Evolutionary conservation across 192 early-diverging fungal species (phyloP).

Genomic region (Coemansia sp.): DNA sequence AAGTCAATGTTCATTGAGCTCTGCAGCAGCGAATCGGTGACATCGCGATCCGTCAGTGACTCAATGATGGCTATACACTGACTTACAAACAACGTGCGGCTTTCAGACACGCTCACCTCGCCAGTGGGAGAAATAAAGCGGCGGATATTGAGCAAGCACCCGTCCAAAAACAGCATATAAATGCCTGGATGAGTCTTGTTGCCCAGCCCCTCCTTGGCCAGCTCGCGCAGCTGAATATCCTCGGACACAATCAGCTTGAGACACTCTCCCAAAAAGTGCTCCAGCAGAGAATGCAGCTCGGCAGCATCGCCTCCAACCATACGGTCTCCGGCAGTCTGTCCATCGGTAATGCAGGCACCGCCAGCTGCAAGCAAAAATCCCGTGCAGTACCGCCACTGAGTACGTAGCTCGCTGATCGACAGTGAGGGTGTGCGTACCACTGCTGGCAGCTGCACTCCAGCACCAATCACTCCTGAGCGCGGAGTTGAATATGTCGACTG

Average conservation of each 20-base stretch:
- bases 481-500: slow-evolving; percentile 7
- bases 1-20: slow-evolving; percentile 51
- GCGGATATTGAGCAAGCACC: slow-evolving; percentile 46
- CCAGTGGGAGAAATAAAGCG: slow-evolving; percentile 51
- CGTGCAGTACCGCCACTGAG: slow-evolving; percentile 55
- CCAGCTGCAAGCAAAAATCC: slow-evolving; percentile 52
- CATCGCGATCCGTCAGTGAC: slow-evolving; percentile 45
- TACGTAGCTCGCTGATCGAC: slow-evolving; percentile 44
- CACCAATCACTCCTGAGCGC: slow-evolving; percentile 22
- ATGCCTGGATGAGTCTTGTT: slow-evolving; percentile 55
- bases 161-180: slow-evolving; percentile 52
- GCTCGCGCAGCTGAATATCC: slow-evolving; percentile 53
- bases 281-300: slow-evolving; percentile 49
- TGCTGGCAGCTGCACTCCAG: slow-evolving; percentile 46
- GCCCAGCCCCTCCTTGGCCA: slow-evolving; percentile 49
- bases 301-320: slow-evolving; percentile 42
- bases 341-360: slow-evolving; percentile 44
- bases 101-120: slow-evolving; percentile 52
- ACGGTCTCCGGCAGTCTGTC: slow-evolving; percentile 28
- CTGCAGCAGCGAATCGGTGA: slow-evolving; percentile 37
- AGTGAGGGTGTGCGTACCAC: slow-evolving; percentile 22
- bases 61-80: slow-evolving; percentile 54
- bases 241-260: slow-evolving; percentile 53
- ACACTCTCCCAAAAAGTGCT: slow-evolving; percentile 54
- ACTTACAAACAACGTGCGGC: slow-evolving; percentile 54